Evolutionary conservation across 768 basidiomycete species (phyloP), one percentile per base, ranked within the genome.

Genomic region (Steccherinum ochraceum): DNA sequence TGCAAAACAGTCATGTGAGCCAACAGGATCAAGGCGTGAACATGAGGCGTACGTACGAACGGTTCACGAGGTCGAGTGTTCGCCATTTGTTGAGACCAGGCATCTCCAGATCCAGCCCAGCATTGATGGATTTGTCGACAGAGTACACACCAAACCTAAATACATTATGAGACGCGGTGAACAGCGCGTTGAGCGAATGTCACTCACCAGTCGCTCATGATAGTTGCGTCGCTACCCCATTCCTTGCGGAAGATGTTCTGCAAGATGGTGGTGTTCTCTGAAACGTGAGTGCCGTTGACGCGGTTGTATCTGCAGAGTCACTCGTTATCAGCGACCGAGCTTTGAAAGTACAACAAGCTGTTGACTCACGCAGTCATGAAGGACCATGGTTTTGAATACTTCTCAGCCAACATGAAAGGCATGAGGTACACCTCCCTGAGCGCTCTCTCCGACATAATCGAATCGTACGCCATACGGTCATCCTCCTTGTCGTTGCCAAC

Each of bases 401-500:
- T 78, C 61, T 75, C 69, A 2, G 74, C 72, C 26, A 81, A 69
- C 73, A 80, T 80, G 64, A 81, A 82, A n/a, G 80, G 81, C 68
- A 76, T 72, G 23, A 80, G 68, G 64, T 82, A 81, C 20, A 83
- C 70, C 60, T 81, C 80, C n/a, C 81, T 63, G 24, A 83, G 68
- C 3, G 77, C 76, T 24, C 78, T 70, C 56, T 74, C 72, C 50
- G 70, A 69, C 56, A 79, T 64, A 53, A 80, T 64, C 35, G 69
- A 70, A 60, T 81, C 70, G 56, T 81, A 86, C 23, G 67, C 84
- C 66, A 79, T 75, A 10, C 85, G 77, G 58, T 87, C 86, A 54
- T 88, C 77, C 63, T 91, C 88, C 65, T 89, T 89, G 69, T 92
- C 89, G 59, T 91, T 92, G 20, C 78, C 81, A 18, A 84, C 81